These are phyloP conservation scores for Coprinopsis strossmayeri DNA, from an alignment of 768 basidiomycete species.

Conservation along the genomic window DNA sequence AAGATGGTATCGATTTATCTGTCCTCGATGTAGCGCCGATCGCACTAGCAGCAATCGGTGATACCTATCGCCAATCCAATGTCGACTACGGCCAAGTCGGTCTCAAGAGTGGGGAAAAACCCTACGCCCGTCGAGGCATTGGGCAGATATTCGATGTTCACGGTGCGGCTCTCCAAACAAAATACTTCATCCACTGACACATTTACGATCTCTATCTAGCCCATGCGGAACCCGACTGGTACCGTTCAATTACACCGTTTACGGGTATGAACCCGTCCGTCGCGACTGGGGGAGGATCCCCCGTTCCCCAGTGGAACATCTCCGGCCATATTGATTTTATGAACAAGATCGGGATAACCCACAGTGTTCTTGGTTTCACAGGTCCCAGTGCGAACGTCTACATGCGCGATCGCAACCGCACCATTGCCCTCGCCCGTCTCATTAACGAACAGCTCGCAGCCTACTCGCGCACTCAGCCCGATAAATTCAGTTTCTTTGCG, in stretches of 20 bases:
- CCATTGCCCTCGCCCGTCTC: conserved; percentile 28
- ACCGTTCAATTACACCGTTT: conserved; percentile 21
- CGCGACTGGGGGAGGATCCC: conserved; percentile 1
- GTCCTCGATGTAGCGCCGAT: conserved; percentile 4
- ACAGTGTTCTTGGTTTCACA: conserved; percentile 25
- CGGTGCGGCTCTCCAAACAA: background rate
- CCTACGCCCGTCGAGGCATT: background rate
- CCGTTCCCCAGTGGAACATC: conserved; percentile 23
- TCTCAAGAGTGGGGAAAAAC: background rate
- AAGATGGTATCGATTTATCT: conserved; percentile 9
- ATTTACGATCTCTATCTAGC: background rate
- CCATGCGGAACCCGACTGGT: conserved; percentile 18
- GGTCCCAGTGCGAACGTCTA: conserved; percentile 27
- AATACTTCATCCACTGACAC: background rate
- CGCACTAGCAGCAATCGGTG: background rate
- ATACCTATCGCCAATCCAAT: background rate
- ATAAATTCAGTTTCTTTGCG: conserved; percentile 26
- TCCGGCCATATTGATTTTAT: conserved; percentile 23
- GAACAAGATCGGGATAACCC: conserved; percentile 23
- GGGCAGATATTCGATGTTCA: conserved; percentile 11
- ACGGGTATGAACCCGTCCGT: conserved; percentile 22
- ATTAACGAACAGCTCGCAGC: conserved; percentile 31
- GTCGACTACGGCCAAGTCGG: background rate
- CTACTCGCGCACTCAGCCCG: conserved; percentile 21
- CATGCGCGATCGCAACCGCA: conserved; percentile 19